Percentiles rank a stretch among this genome's conserved stretches.
phyloP scores from a whole-genome alignment of 805 yeast genomes.

The Candida tammaniensis region DNA sequence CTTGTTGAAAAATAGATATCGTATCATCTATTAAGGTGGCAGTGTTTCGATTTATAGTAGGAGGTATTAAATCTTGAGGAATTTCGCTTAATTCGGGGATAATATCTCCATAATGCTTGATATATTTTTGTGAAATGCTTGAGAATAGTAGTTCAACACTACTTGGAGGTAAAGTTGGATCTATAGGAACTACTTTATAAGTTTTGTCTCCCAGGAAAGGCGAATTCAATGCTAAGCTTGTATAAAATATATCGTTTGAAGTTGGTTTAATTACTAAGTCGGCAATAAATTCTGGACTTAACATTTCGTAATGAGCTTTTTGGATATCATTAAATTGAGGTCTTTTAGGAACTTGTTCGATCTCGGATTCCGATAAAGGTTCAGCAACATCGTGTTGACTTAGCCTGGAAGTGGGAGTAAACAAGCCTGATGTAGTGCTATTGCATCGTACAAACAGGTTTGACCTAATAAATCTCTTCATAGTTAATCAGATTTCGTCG shows the following conservation, averaged over 20 bases:
- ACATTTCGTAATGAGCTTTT: conserved; percentile 21
- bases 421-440: conserved; percentile 5
- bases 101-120: conserved; percentile 23
- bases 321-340: conserved; percentile 14
- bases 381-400: conserved; percentile 12
- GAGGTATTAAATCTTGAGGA: conserved; percentile 7
- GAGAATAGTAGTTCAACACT: conserved; percentile 25
- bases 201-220: conserved; percentile 26
- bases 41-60: conserved; percentile 10
- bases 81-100: conserved; percentile 16
- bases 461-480: too few relatives aligned
- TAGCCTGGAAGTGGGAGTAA: conserved; percentile 7
- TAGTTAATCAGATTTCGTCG: too few relatives aligned
- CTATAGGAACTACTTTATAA: conserved; percentile 21
- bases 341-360: conserved; percentile 30
- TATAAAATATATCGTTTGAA: conserved; percentile 27
- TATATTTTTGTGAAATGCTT: conserved; percentile 28
- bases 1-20: too few relatives aligned
- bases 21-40: not conserved
- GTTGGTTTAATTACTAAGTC: conserved; percentile 30
- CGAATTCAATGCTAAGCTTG: conserved; percentile 26
- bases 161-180: conserved; percentile 9
- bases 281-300: conserved; percentile 32
- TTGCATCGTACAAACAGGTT: conserved; percentile 2
- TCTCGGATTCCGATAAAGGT: too few relatives aligned